These are phyloP conservation scores for Chlamydomonas sp. DNA, from an alignment of 139 green algal species.

Conservation along the genomic window DNA sequence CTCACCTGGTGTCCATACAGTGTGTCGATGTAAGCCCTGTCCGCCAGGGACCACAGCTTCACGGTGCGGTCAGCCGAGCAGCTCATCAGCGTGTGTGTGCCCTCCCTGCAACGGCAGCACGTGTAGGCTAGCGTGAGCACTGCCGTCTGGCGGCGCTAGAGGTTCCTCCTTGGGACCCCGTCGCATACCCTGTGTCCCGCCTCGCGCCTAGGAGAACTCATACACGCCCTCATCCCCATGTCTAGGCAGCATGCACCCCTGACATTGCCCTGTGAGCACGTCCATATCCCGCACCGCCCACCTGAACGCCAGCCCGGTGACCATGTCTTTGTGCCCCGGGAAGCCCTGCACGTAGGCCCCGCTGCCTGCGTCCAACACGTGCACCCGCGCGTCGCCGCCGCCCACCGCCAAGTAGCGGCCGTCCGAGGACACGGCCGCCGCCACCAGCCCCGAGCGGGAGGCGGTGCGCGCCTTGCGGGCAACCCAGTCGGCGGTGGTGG, in stretches of 20 bases:
- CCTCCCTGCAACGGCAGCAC: conserved; percentile 49
- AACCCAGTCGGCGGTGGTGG: conserved; percentile 38
- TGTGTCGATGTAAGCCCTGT: conserved; percentile 95
- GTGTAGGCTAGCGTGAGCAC: too few relatives aligned
- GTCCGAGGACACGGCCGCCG: conserved; percentile 73
- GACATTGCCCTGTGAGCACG: neutral
- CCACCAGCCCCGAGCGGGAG: conserved; percentile 62
- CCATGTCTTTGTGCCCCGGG: conserved; percentile 63
- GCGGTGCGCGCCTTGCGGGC: conserved; percentile 13
- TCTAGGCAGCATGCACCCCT: too few relatives aligned
- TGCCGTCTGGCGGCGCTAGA: too few relatives aligned
- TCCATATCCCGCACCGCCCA: neutral
- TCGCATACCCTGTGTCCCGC: neutral
- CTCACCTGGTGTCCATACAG: conserved; percentile 88
- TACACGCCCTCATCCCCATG: too few relatives aligned
- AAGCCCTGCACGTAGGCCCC: conserved; percentile 46
- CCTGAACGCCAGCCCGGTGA: conserved; percentile 85
- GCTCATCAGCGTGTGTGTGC: conserved; percentile 85
- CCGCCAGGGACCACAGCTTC: conserved; percentile 95
- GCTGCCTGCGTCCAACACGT: conserved; percentile 84
- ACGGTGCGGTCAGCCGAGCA: conserved; percentile 75
- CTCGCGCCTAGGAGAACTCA: too few relatives aligned
- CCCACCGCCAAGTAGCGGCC: conserved; percentile 81
- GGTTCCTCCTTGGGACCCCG: neutral
- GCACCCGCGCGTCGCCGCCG: conserved; percentile 83